Conservation (phyloP, 140 eudicot species). For the Eryngium alpinum region DNA sequence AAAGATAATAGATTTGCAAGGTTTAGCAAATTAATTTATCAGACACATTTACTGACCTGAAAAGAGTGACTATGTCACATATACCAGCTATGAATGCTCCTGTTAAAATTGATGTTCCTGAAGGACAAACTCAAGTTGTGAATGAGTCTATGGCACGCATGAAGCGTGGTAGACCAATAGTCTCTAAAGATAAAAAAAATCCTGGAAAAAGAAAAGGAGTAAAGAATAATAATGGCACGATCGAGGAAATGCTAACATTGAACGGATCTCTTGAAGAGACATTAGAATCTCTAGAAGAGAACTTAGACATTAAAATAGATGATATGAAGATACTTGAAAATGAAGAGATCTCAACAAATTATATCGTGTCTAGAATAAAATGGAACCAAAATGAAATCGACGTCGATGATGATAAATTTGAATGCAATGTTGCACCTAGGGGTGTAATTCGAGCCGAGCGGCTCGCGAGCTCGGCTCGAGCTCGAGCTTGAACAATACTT, state of each 20-base stretch:
- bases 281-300: background rate
- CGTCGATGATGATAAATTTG: conserved; percentile 14
- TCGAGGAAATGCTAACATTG: background rate
- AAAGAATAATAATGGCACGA: background rate
- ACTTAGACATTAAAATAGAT: background rate
- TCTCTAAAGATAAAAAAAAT: conserved; percentile 21
- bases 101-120: conserved; percentile 3
- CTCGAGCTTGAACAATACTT: too few relatives aligned
- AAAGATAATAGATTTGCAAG: conserved; percentile 21
- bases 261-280: background rate
- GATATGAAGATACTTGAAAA: conserved; percentile 9
- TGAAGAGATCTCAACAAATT: conserved; percentile 20
- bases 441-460: too few relatives aligned
- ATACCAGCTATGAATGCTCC: conserved; percentile 23
- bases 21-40: conserved; percentile 23
- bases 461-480: too few relatives aligned
- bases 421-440: conserved; percentile 15
- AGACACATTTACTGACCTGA: conserved; percentile 26
- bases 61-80: conserved; percentile 19
- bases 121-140: background rate
- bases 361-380: conserved; percentile 10
- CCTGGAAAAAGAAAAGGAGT: conserved; percentile 19
- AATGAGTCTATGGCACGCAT: conserved; percentile 16
- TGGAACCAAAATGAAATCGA: background rate
- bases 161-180: conserved; percentile 16